These are phyloP conservation scores for Pestalotiopsis sp. DNA, from an alignment of 2,329 filamentous ascomycete species.

Conservation along the genomic window DNA sequence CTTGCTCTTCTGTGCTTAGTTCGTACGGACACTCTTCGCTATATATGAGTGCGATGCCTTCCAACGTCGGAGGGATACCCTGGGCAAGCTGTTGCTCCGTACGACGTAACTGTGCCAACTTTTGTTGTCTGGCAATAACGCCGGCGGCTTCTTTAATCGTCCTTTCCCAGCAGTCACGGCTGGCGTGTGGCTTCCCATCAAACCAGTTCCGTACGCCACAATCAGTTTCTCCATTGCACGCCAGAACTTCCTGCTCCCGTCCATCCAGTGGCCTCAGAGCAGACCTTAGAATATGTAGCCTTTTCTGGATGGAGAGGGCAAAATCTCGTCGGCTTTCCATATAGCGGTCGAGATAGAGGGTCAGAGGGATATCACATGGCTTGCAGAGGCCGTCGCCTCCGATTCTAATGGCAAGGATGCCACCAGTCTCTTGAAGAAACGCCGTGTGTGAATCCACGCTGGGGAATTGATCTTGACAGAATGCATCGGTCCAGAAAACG, in stretches of 20 bases:
- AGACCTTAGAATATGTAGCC: conserved; percentile 26
- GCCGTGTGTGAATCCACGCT: conserved; percentile 41
- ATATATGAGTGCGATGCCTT: conserved; percentile 34
- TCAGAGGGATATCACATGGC: conserved; percentile 50
- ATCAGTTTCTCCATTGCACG: conserved; percentile 23
- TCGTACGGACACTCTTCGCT: conserved; percentile 41
- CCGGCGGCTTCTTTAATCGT: conserved; percentile 22
- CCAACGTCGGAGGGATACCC: conserved; percentile 23
- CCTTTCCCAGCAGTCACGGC: conserved; percentile 25
- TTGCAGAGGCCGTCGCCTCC: conserved; percentile 41
- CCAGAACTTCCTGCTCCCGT: conserved; percentile 18
- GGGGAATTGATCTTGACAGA: conserved; percentile 35
- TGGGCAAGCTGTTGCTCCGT: conserved; percentile 20
- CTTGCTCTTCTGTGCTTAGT: conserved; percentile 34
- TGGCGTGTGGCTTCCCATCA: conserved; percentile 19
- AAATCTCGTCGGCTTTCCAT: conserved; percentile 45
- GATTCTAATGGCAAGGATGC: conserved; percentile 52
- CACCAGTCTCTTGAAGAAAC: conserved; percentile 46
- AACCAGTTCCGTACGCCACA: conserved; percentile 24
- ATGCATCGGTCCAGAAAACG: conserved; percentile 47
- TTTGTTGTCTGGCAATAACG: conserved; percentile 24
- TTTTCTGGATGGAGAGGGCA: conserved; percentile 44
- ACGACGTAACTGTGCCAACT: conserved; percentile 28
- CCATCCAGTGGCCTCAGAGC: conserved; percentile 10
- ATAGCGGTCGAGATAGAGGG: conserved; percentile 59